Evolutionary conservation across 305 asterid species (phyloP).

Genomic region (Fraxinus velutina): DNA sequence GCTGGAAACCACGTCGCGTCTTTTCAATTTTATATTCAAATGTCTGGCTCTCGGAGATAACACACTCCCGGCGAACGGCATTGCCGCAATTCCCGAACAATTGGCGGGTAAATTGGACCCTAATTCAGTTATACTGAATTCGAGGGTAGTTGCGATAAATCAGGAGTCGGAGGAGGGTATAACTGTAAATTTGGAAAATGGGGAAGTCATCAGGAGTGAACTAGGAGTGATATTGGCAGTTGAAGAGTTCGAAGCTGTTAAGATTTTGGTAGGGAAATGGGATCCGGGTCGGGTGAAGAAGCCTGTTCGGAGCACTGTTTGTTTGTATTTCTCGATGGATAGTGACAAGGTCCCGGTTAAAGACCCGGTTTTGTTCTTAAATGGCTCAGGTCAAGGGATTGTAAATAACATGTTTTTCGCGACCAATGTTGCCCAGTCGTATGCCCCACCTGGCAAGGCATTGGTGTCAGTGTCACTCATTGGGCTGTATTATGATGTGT

Average conservation of each 20-base stretch:
- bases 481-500: constrained; percentile 50
- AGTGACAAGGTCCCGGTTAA: constrained; percentile 47
- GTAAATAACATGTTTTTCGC: constrained; percentile 92
- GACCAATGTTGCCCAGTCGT: constrained; percentile 72
- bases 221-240: constrained; percentile 77
- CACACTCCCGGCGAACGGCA: constrained; percentile 78
- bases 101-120: constrained; percentile 57
- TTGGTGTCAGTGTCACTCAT: constrained; percentile 72
- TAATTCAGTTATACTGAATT: constrained; percentile 46
- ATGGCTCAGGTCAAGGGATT: constrained; percentile 74
- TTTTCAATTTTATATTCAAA: constrained; percentile 78
- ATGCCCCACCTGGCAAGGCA: constrained; percentile 71
- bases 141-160: constrained; percentile 49
- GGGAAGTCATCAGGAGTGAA: constrained; percentile 51
- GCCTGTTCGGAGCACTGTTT: constrained; percentile 73
- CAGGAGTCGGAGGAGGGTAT: constrained; percentile 26
- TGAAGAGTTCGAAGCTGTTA: constrained; percentile 71
- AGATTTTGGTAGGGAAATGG: constrained; percentile 43
- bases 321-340: constrained; percentile 69
- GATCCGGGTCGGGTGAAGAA: constrained; percentile 29
- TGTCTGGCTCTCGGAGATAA: constrained; percentile 86
- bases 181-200: constrained; percentile 44
- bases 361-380: constrained; percentile 73
- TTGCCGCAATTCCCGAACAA: constrained; percentile 77
- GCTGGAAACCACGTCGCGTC: constrained; percentile 78